Evolutionary conservation across 2,329 filamentous ascomycete species (phyloP).

Genomic region (Calonectria fujianensis): DNA sequence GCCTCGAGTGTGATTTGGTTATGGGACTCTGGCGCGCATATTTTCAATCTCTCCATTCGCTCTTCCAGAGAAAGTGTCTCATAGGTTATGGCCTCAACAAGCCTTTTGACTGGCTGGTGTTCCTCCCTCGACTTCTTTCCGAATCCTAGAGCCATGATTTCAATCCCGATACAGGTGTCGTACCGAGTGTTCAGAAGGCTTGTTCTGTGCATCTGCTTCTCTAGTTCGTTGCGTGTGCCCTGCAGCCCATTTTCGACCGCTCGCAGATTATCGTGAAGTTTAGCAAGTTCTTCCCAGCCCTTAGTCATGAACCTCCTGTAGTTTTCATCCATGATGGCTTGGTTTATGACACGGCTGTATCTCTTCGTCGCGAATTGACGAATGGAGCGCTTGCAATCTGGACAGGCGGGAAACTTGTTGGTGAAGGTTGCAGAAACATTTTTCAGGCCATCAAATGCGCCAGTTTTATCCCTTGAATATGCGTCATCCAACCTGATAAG

Average conservation of each 20-base stretch:
- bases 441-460: background rate
- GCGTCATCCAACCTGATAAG: background rate
- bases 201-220: background rate
- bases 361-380: background rate
- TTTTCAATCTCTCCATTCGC: background rate
- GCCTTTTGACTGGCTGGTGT: background rate
- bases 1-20: background rate
- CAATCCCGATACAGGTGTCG: background rate
- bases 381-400: background rate
- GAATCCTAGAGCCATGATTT: background rate
- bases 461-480: background rate
- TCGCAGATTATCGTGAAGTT: background rate
- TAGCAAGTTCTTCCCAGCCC: background rate
- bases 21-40: background rate
- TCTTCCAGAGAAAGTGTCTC: background rate
- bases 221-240: background rate
- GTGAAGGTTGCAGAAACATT: background rate
- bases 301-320: background rate
- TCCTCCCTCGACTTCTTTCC: background rate
- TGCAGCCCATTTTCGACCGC: background rate
- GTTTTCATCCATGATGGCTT: background rate
- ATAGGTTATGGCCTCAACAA: background rate
- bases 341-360: background rate
- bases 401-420: background rate
- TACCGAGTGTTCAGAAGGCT: background rate